These are phyloP conservation scores for Bacidia rubella DNA, from an alignment of 495 filamentous ascomycete species.

Conservation along the genomic window DNA sequence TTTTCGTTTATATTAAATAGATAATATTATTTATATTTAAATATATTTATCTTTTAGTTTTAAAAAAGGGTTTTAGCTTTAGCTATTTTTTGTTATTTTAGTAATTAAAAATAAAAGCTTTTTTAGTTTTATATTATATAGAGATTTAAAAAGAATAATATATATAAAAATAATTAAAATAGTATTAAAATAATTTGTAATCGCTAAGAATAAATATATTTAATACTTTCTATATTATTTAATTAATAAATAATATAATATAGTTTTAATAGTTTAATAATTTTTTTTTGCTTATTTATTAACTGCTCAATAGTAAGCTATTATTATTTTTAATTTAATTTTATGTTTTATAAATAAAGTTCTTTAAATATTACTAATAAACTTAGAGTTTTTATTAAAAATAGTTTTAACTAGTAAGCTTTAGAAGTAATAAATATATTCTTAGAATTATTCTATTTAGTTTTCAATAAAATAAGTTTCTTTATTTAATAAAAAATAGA, in stretches of 20 bases:
- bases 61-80: neutral
- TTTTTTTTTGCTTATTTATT: neutral
- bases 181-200: neutral
- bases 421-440: neutral
- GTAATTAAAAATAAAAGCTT: neutral
- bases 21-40: neutral
- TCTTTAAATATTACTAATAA: neutral
- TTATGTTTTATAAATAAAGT: neutral
- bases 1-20: neutral
- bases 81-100: neutral
- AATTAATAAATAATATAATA: slow-evolving; percentile 1
- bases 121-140: neutral
- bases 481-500: neutral
- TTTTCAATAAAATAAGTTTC: neutral
- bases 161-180: neutral
- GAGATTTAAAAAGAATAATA: neutral
- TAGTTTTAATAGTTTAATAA: neutral
- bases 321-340: neutral
- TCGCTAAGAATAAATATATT: neutral
- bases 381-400: neutral
- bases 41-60: neutral
- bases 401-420: neutral
- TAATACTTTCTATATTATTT: neutral
- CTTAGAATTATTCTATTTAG: neutral
- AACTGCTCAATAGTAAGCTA: neutral